These are phyloP conservation scores for Penicillium occitanis DNA, from an alignment of 2,329 filamentous ascomycete species.

Conservation along the genomic window DNA sequence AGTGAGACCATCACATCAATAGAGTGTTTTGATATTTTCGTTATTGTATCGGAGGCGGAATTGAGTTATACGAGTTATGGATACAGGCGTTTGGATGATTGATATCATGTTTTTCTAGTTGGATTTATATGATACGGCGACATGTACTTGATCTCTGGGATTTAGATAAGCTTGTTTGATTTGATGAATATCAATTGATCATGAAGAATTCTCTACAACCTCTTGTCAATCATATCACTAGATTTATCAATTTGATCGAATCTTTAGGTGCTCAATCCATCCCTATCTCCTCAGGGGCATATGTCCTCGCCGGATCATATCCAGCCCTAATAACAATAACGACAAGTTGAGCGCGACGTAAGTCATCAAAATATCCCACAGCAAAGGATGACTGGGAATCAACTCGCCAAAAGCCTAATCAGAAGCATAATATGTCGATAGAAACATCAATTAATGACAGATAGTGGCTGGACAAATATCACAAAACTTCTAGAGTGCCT, in stretches of 20 bases:
- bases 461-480: too few relatives aligned
- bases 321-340: too few relatives aligned
- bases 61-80: neutral
- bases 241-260: neutral
- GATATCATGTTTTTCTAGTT: neutral
- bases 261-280: too few relatives aligned
- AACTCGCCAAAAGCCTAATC: too few relatives aligned
- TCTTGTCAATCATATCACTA: neutral
- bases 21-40: neutral
- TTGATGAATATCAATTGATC: neutral
- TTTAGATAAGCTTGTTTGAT: neutral
- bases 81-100: slow-evolving; percentile 7
- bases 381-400: too few relatives aligned
- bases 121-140: neutral
- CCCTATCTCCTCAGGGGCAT: too few relatives aligned
- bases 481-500: too few relatives aligned
- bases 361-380: too few relatives aligned
- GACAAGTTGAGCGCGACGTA: too few relatives aligned
- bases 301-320: too few relatives aligned
- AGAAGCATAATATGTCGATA: too few relatives aligned
- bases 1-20: slow-evolving; percentile 22
- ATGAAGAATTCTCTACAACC: neutral
- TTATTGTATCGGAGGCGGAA: neutral
- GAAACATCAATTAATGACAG: too few relatives aligned
- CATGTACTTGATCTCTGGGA: neutral